Percentiles rank a stretch among this genome's conserved stretches.
phyloP scores from a whole-genome alignment of 257 asterid genomes.

The Capsicum baccatum region DNA sequence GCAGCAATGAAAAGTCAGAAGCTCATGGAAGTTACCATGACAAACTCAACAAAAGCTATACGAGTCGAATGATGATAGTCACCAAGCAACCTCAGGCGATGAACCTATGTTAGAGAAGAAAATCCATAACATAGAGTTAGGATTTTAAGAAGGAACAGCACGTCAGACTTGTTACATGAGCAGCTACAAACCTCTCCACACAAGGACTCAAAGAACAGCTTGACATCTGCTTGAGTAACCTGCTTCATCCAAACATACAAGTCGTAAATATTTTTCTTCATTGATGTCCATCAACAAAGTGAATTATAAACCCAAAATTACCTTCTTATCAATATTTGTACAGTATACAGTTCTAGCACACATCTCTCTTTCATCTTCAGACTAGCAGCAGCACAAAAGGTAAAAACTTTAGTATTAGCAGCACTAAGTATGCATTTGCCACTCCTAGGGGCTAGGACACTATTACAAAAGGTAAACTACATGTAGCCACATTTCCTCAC shows the following conservation, averaged over 20 bases:
- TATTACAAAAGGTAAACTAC: neutral
- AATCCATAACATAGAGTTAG: constrained; percentile 28
- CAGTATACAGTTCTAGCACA: constrained; percentile 68
- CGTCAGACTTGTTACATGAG: constrained; percentile 25
- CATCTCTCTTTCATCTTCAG: constrained; percentile 74
- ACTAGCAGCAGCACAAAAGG: constrained; percentile 36
- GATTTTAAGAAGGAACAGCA: constrained; percentile 18
- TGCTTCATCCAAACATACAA: constrained; percentile 36
- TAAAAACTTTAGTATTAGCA: neutral
- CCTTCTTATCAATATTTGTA: constrained; percentile 74
- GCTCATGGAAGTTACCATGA: constrained; percentile 61
- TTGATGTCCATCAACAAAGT: neutral
- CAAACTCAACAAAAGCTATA: constrained; percentile 95
- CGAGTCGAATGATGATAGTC: constrained; percentile 95
- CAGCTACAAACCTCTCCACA: constrained; percentile 62
- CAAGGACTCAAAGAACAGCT: constrained; percentile 58
- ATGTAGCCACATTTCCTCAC: constrained; percentile 40
- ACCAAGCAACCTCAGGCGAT: constrained; percentile 97
- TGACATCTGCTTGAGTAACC: constrained; percentile 66
- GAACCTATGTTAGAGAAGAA: constrained; percentile 69
- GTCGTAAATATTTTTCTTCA: constrained; percentile 6
- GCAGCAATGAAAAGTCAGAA: constrained; percentile 28
- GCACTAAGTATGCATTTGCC: constrained; percentile 6
- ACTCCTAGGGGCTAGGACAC: neutral
- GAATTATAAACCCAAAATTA: constrained; percentile 26